phyloP scores from a whole-genome alignment of 2,329 filamentous ascomycete genomes.

The Pseudocercospora vitis region DNA sequence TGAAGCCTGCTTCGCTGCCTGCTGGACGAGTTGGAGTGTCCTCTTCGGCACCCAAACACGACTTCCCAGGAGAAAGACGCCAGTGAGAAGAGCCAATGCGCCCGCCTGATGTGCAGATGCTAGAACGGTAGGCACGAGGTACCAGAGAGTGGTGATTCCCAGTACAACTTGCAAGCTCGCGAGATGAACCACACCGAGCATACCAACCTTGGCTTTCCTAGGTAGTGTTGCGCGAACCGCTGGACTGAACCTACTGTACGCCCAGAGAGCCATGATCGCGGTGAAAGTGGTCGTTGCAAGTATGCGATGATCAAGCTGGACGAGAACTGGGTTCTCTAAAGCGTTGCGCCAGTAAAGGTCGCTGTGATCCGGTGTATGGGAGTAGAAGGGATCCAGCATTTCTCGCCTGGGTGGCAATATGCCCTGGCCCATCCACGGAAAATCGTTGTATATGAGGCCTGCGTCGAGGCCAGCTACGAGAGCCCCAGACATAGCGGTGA shows the following conservation, averaged over 20 bases:
- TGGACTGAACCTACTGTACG: constrained; percentile 71
- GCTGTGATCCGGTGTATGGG: constrained; percentile 70
- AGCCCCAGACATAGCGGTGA: constrained; percentile 88
- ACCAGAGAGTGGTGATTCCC: constrained; percentile 87
- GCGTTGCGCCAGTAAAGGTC: constrained; percentile 97
- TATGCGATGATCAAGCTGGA: constrained; percentile 93
- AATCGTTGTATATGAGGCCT: constrained; percentile 97
- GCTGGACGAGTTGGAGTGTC: constrained; percentile 31
- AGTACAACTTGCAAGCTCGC: constrained; percentile 78
- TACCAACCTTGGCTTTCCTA: constrained; percentile 65
- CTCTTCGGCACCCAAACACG: constrained; percentile 69
- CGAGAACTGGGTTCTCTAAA: constrained; percentile 92
- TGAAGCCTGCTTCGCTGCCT: constrained; percentile 24
- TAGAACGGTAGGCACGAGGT: constrained; percentile 85
- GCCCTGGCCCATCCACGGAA: constrained; percentile 88
- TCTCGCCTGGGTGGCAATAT: constrained; percentile 78
- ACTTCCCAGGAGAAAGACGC: constrained; percentile 75
- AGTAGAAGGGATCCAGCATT: constrained; percentile 84
- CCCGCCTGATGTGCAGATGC: constrained; percentile 93
- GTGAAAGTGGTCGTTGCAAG: constrained; percentile 87
- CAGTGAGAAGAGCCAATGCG: constrained; percentile 78
- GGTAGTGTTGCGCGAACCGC: constrained; percentile 61
- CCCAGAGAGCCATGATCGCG: constrained; percentile 73
- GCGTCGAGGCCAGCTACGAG: constrained; percentile 94
- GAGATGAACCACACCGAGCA: constrained; percentile 78